Conservation (phyloP, 1,284 basidiomycete genomes). For the Boletus smithii region DNA sequence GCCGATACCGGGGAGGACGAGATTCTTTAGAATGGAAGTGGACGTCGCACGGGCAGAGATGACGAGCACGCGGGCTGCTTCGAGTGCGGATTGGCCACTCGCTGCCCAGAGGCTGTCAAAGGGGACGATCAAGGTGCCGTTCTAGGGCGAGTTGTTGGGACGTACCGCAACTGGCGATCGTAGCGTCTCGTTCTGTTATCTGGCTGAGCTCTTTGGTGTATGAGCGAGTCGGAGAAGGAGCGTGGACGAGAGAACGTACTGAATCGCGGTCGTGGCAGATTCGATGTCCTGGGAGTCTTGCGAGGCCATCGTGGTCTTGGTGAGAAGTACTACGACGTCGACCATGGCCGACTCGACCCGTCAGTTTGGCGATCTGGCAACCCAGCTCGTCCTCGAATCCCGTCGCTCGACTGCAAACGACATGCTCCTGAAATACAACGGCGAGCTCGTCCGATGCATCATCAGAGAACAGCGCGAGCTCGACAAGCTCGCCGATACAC, state of each 20-base stretch:
- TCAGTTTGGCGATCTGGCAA: slow-evolving; percentile 81
- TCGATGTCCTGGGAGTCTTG: slow-evolving; percentile 51
- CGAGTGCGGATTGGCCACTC: slow-evolving; percentile 89
- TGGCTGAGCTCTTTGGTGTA: slow-evolving; percentile 45
- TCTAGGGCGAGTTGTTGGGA: background rate
- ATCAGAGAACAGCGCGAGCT: slow-evolving; percentile 91
- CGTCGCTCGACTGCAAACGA: slow-evolving; percentile 80
- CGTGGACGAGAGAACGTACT: slow-evolving; percentile 34
- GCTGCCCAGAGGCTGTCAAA: slow-evolving; percentile 84
- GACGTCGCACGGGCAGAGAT: slow-evolving; percentile 79
- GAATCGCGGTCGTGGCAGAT: slow-evolving; percentile 46
- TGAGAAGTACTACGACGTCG: background rate
- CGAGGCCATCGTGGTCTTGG: slow-evolving; percentile 25
- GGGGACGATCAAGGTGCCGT: background rate
- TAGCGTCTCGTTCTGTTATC: slow-evolving; percentile 87
- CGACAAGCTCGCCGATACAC: slow-evolving; percentile 53
- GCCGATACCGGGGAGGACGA: slow-evolving; percentile 92
- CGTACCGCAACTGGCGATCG: slow-evolving; percentile 86
- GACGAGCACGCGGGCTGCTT: slow-evolving; percentile 80
- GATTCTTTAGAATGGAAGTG: slow-evolving; percentile 88
- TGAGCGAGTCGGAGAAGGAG: background rate
- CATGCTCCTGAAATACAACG: slow-evolving; percentile 89
- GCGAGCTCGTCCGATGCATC: slow-evolving; percentile 80
- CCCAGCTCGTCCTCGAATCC: slow-evolving; percentile 84
- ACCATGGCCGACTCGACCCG: slow-evolving; percentile 34